Evolutionary conservation across 768 basidiomycete species (phyloP).

Genomic region (Amyloporia xantha): DNA sequence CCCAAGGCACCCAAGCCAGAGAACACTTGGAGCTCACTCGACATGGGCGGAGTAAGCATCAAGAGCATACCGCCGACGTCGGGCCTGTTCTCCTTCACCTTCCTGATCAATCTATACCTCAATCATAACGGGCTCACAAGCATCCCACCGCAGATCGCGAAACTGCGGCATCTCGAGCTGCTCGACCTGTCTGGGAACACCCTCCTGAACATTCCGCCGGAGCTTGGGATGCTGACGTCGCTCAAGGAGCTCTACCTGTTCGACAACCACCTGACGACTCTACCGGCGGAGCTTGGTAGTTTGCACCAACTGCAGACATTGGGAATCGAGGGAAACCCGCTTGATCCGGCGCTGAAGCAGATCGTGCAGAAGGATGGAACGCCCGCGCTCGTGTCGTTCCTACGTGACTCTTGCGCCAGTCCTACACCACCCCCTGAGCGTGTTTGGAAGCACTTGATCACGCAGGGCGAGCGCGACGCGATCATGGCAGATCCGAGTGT

Average conservation of each 20-base stretch:
- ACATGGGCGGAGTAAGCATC: slow-evolving; percentile 93
- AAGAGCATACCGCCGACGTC: slow-evolving; percentile 80
- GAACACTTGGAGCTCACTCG: slow-evolving; percentile 84
- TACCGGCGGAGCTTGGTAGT: slow-evolving; percentile 85
- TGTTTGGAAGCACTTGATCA: slow-evolving; percentile 60
- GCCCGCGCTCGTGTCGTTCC: slow-evolving; percentile 72
- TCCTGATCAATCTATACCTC: slow-evolving; percentile 91
- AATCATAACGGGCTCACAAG: slow-evolving; percentile 85
- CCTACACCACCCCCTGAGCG: slow-evolving; percentile 78
- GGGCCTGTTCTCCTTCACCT: slow-evolving; percentile 80
- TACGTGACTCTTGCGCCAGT: slow-evolving; percentile 90
- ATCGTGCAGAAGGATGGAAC: slow-evolving; percentile 97
- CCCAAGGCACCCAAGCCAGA: slow-evolving; percentile 57
- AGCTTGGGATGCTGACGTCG: slow-evolving; percentile 84
- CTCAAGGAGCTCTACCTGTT: slow-evolving; percentile 92
- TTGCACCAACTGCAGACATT: slow-evolving; percentile 89
- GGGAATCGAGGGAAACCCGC: slow-evolving; percentile 95
- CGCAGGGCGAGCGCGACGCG: slow-evolving; percentile 51
- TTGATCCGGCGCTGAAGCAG: slow-evolving; percentile 68
- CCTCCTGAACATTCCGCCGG: slow-evolving; percentile 69
- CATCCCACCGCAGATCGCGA: slow-evolving; percentile 78
- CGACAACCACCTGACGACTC: slow-evolving; percentile 84
- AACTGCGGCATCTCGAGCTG: slow-evolving; percentile 77
- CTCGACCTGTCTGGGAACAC: slow-evolving; percentile 91
- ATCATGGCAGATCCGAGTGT: slow-evolving; percentile 53